A percentile compares a stretch with the other conserved stretches of the same genome.
These are phyloP conservation scores for Wickerhamomyces subpelliculosus DNA, from an alignment of 805 yeast species.

Conservation along the genomic window DNA sequence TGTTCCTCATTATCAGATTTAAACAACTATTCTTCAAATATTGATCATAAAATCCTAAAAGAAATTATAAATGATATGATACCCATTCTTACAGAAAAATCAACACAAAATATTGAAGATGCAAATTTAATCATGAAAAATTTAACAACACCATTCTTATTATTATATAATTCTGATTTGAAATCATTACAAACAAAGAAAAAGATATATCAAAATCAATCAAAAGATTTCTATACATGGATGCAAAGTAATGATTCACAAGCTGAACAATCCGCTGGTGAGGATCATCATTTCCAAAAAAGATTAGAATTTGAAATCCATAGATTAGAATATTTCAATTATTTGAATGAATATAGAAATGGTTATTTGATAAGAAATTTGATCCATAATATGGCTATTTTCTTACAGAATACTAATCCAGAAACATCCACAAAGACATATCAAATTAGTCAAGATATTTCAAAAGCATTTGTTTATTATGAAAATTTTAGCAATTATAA, in stretches of 20 bases:
- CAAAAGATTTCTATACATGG: constrained; percentile 2
- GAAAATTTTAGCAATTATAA: constrained; percentile 8
- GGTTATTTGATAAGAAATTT: constrained; percentile 17
- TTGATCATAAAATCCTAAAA: constrained; percentile 7
- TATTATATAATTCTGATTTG: constrained; percentile 15
- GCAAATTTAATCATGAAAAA: constrained; percentile 10
- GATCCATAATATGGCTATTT: constrained; percentile 6
- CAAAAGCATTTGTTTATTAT: constrained; percentile 9
- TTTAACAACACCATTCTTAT: constrained; percentile 11
- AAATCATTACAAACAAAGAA: constrained; percentile 9
- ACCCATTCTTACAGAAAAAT: constrained; percentile 10
- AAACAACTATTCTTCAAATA: constrained; percentile 2
- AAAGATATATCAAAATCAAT: constrained; percentile 8
- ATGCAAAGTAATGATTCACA: constrained; percentile 10
- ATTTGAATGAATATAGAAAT: constrained; percentile 23
- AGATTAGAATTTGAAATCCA: constrained; percentile 34
- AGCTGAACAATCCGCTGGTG: constrained; percentile 28
- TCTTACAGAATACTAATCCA: constrained; percentile 5
- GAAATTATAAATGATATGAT: constrained; percentile 11
- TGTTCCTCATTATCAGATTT: constrained; percentile 11
- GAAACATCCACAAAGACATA: not conserved
- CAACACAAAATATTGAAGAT: constrained; percentile 14
- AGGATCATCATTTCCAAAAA: constrained; percentile 11
- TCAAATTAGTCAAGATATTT: too few relatives aligned
- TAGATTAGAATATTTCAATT: constrained; percentile 40